Conservation (phyloP, 2,329 filamentous ascomycete genomes). For the Ambrosiella beaveri region DNA sequence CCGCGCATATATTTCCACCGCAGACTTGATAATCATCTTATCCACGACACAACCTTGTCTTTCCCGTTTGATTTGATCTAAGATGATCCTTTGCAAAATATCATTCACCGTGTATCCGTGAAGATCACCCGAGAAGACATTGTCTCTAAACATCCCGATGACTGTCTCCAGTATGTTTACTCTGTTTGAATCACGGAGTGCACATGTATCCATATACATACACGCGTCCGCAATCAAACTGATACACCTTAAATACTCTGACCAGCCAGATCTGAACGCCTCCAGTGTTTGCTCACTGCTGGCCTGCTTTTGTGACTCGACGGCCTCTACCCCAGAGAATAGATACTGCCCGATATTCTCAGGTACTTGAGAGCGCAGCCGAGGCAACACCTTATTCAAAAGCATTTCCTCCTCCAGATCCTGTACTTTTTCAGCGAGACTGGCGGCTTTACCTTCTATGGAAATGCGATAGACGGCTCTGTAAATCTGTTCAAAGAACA, state of each 20-base stretch:
- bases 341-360: neutral
- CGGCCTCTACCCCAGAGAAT: neutral
- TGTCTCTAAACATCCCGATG: slow-evolving; percentile 76
- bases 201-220: slow-evolving; percentile 92
- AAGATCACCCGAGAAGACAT: slow-evolving; percentile 48
- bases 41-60: neutral
- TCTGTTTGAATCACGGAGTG: slow-evolving; percentile 49
- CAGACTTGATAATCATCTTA: slow-evolving; percentile 19
- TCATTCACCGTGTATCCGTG: slow-evolving; percentile 37
- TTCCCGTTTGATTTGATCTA: slow-evolving; percentile 63
- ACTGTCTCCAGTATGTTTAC: slow-evolving; percentile 70
- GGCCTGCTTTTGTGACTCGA: neutral
- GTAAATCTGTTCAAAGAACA: slow-evolving; percentile 94
- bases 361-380: neutral
- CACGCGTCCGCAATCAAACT: slow-evolving; percentile 92
- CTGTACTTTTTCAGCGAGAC: slow-evolving; percentile 66
- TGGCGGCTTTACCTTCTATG: slow-evolving; percentile 65
- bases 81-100: slow-evolving; percentile 62
- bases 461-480: slow-evolving; percentile 89
- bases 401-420: slow-evolving; percentile 49
- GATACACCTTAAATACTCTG: slow-evolving; percentile 82
- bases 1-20: neutral
- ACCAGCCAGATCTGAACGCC: slow-evolving; percentile 62
- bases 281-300: slow-evolving; percentile 56
- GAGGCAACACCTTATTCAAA: neutral